phyloP scores from a whole-genome alignment of 2,329 filamentous ascomycete species.

The Ascochyta fabae region DNA sequence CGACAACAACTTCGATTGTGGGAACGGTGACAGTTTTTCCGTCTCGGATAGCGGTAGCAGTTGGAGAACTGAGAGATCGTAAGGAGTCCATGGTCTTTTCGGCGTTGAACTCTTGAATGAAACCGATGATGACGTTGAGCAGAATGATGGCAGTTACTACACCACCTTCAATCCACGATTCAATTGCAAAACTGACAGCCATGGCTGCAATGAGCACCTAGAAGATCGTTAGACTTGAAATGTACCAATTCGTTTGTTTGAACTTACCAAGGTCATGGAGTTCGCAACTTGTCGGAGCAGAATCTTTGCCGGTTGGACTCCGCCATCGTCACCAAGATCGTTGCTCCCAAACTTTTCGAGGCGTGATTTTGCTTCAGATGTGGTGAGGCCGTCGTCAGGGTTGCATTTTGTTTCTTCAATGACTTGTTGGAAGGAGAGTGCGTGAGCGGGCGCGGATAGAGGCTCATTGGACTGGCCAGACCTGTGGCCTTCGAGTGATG shows the following conservation, averaged over 20 bases:
- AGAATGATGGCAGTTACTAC: conserved; percentile 55
- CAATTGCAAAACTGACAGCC: conserved; percentile 55
- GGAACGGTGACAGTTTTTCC: conserved; percentile 60
- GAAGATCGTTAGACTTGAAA: not conserved
- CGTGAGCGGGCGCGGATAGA: conserved; percentile 67
- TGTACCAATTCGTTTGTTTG: not conserved
- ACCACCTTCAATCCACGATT: conserved; percentile 56
- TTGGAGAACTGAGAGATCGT: conserved; percentile 53
- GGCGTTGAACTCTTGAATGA: conserved; percentile 55
- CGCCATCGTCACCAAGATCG: conserved; percentile 73
- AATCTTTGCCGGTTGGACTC: conserved; percentile 76
- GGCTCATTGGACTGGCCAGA: conserved; percentile 59
- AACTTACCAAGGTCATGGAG: conserved; percentile 73
- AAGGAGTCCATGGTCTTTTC: conserved; percentile 58
- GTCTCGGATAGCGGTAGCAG: conserved; percentile 57
- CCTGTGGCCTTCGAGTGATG: conserved; percentile 47
- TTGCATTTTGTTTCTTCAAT: conserved; percentile 66
- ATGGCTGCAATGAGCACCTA: conserved; percentile 55
- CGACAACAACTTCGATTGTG: conserved; percentile 66
- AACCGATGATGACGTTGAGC: conserved; percentile 55
- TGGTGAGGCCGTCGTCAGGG: conserved; percentile 70
- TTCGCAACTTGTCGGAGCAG: conserved; percentile 76
- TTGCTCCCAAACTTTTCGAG: conserved; percentile 66
- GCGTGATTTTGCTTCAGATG: conserved; percentile 59
- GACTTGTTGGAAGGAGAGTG: conserved; percentile 61